These are phyloP conservation scores for Erysiphe neolycopersici DNA, from an alignment of 2,329 filamentous ascomycete species.

Conservation along the genomic window DNA sequence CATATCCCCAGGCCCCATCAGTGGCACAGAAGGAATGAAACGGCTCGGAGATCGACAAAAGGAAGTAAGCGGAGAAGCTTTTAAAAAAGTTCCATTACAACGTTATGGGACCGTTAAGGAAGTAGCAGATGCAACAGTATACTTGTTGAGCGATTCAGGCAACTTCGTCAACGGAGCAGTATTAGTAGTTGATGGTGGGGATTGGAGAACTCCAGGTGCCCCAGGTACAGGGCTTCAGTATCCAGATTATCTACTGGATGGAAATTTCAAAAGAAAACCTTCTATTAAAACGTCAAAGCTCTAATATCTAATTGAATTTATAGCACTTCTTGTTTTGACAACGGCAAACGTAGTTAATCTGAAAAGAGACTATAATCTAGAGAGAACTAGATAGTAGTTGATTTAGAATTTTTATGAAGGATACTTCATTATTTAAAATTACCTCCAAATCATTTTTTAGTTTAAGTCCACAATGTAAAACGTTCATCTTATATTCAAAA, in stretches of 20 bases:
- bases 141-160: slow-evolving; percentile 60
- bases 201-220: slow-evolving; percentile 8
- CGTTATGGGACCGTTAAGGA: slow-evolving; percentile 59
- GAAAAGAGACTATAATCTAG: too few relatives aligned
- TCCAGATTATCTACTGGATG: slow-evolving; percentile 11
- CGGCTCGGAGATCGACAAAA: slow-evolving; percentile 20
- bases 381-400: too few relatives aligned
- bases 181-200: slow-evolving; percentile 40
- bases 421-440: too few relatives aligned
- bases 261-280: slow-evolving; percentile 2
- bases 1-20: slow-evolving; percentile 56
- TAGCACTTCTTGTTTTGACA: too few relatives aligned
- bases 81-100: slow-evolving; percentile 37
- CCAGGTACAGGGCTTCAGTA: slow-evolving; percentile 4
- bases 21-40: slow-evolving; percentile 55
- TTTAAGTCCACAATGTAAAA: too few relatives aligned
- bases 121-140: slow-evolving; percentile 80
- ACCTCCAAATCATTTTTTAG: too few relatives aligned
- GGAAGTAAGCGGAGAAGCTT: slow-evolving; percentile 6
- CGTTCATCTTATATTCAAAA: too few relatives aligned
- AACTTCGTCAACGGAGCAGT: slow-evolving; percentile 67
- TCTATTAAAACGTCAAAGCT: background rate
- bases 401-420: too few relatives aligned
- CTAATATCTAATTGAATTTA: background rate
- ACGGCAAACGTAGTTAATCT: too few relatives aligned